Evolutionary conservation across 2,329 filamentous ascomycete species (phyloP), one percentile per base, ranked within the genome.

Genomic region (Gliomastix tumulicola): DNA sequence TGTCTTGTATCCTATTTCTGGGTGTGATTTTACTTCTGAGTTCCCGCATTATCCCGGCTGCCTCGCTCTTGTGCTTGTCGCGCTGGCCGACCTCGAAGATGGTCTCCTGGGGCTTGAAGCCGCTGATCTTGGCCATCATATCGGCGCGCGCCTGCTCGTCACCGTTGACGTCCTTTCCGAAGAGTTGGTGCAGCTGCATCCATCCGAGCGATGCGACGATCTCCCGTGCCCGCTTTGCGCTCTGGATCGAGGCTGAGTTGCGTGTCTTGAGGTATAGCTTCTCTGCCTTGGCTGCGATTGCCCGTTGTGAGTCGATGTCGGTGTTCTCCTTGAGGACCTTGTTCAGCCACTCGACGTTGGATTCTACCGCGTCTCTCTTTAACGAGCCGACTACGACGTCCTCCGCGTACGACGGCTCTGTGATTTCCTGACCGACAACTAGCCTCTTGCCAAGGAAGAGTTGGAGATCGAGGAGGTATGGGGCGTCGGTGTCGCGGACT

Each of bases 61-160:
- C 82, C 53, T 83, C 79, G 34, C 63, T 69, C 45, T 84, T 82
- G 23, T 80, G 82, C 45, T 84, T 82, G 27, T 80, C 83, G 42
- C 81, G 76, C 47, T 82, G 79, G 7, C 85, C 84, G 44, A 96
- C 82, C 59, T 98, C 92, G 49, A 98, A 98, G n/a, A 98, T 87
- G 0, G 90, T 97, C 60, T 98, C 92, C 30, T 82, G 72, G 0
- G 94, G 92, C 48, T 87, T 79, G 64, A 92, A 98, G 3, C 84
- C 83, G 49, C 87, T 89, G 39, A 98, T 87, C 40, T 82, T 78
- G 21, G 88, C 87, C 21, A 98, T 68, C 86, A 98, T 94, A 35
- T 84, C 80, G 34, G 88, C 79, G 21, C 89, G 77, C 34, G 86
- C 81, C 41, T 79, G 73, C 51, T 90, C 85, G 20, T 74, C 62